Conservation (phyloP, 768 basidiomycete species). For the Russula earlei region DNA sequence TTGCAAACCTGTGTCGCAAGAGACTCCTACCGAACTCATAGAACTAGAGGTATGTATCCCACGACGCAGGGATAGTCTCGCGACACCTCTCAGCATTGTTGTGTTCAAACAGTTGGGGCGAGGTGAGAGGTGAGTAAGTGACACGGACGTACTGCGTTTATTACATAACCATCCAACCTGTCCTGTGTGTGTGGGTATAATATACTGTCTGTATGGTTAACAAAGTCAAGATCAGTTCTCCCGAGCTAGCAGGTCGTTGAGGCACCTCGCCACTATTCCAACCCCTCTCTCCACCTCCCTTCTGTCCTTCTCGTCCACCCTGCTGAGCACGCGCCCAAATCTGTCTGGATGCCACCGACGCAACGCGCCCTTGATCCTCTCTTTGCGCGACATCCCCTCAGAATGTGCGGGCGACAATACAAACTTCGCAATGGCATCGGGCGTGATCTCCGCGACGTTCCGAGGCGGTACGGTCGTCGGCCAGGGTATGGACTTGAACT, state of each 20-base stretch:
- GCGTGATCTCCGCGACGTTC: conserved; percentile 40
- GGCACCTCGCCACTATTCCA: conserved; percentile 50
- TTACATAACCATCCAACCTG: too few species aligned
- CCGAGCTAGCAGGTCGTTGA: conserved; percentile 18
- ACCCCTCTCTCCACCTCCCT: conserved; percentile 49
- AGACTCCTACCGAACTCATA: not conserved
- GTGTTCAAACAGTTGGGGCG: too few species aligned
- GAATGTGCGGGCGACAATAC: conserved; percentile 61
- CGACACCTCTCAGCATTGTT: conserved; percentile 16
- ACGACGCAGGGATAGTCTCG: conserved; percentile 10
- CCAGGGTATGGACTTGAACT: conserved; percentile 66
- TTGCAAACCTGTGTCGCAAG: conserved; percentile 19
- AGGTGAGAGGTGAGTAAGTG: too few species aligned
- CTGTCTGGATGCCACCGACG: conserved; percentile 79
- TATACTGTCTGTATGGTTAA: too few species aligned
- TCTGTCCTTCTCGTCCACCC: conserved; percentile 45
- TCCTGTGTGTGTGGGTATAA: too few species aligned
- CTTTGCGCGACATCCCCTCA: conserved; percentile 44
- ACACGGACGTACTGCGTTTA: not conserved
- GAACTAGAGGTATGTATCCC: conserved; percentile 14
- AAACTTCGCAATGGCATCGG: conserved; percentile 47
- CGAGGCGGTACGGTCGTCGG: conserved; percentile 41
- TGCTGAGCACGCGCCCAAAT: conserved; percentile 47
- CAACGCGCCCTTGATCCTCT: conserved; percentile 56
- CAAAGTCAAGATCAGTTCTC: conserved; percentile 16